phyloP scores from a whole-genome alignment of 805 yeast species.

The Pichia rugopelliculosa region DNA sequence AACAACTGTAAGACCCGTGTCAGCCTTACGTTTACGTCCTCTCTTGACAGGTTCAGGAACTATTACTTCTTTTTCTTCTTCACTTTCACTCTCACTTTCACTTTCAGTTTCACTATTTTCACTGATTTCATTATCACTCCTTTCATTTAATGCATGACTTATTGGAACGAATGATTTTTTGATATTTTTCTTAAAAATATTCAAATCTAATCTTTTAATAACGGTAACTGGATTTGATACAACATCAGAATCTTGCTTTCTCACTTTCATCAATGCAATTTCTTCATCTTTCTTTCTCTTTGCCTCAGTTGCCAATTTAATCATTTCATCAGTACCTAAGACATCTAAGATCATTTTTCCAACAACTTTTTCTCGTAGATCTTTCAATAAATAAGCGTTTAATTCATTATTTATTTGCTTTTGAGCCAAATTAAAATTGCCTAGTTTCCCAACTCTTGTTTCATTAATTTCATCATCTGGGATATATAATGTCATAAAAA shows the following conservation, averaged over 20 bases:
- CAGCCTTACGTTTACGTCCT: background rate
- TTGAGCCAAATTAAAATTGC: slow-evolving; percentile 51
- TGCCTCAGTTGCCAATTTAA: slow-evolving; percentile 23
- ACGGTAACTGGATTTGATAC: slow-evolving; percentile 1
- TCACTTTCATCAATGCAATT: slow-evolving; percentile 7
- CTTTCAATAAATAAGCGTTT: slow-evolving; percentile 54
- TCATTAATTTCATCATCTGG: slow-evolving; percentile 34
- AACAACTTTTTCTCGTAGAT: slow-evolving; percentile 63
- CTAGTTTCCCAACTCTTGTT: slow-evolving; percentile 24
- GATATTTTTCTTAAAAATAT: slow-evolving; percentile 6
- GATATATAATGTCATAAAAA: slow-evolving; percentile 52
- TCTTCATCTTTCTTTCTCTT: slow-evolving; percentile 15
- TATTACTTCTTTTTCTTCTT: slow-evolving; percentile 8
- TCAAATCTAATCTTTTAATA: slow-evolving; percentile 11
- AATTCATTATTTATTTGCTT: slow-evolving; percentile 55
- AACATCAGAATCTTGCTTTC: slow-evolving; percentile 3
- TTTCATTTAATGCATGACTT: slow-evolving; percentile 46
- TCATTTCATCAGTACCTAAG: slow-evolving; percentile 44
- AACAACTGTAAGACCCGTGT: background rate
- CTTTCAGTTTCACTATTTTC: background rate
- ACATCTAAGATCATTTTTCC: slow-evolving; percentile 61
- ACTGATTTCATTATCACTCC: background rate
- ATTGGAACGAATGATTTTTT: slow-evolving; percentile 29
- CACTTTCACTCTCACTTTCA: slow-evolving; percentile 11
- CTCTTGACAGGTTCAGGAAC: background rate